Base-by-base conservation (phyloP, 345 rosid species). In the Syzygium grande region DNA sequence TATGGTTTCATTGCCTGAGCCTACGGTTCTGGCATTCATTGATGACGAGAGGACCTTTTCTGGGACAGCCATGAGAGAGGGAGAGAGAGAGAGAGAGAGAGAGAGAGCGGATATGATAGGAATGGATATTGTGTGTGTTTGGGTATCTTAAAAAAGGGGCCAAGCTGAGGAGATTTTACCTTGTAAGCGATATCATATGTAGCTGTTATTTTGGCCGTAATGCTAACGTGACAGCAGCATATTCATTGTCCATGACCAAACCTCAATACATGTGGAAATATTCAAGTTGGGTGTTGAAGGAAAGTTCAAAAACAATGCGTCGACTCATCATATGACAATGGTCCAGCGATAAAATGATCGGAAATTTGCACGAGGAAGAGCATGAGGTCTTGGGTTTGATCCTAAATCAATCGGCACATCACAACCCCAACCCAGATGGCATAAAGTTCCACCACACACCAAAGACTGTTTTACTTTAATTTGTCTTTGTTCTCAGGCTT, bases 1-100 rank as follows among this genome's bases (percentile, higher is more conserved):
- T 73, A 89, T 41, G 43, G 90, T 89, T 52, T n/a, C 61, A 0
- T 84, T 30, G 30, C 90, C 90, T 8, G 88, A 84, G 68, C 90
- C 90, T 17, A 87, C 34, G 78, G 84, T 29, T 77, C 87, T 89
- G 8, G 88, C 90, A 21, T 86, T 89, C 90, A 89, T 73, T 79
- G 88, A 84, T 59, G 86, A 84, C 5, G 88, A 78, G 13, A 89
- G 88, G 86, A 83, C 77, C 41, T 84, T 87, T 41, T 51, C 51
- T 23, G 27, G 49, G 17, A 73, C 88, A 54, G 56, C 85, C 90
- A 86, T 55, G 59, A 53, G 11, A 8, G 55, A 34, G 11, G n/a
- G 85, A 11, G 55, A 51, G 12, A 84, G n/a, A 38, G 68, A 73
- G 30, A 53, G 8, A 77, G 25, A 79, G 55, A 84, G 43, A 84